phyloP scores from a whole-genome alignment of 208 protist genomes.

The Acanthamoeba culbertsoni region DNA sequence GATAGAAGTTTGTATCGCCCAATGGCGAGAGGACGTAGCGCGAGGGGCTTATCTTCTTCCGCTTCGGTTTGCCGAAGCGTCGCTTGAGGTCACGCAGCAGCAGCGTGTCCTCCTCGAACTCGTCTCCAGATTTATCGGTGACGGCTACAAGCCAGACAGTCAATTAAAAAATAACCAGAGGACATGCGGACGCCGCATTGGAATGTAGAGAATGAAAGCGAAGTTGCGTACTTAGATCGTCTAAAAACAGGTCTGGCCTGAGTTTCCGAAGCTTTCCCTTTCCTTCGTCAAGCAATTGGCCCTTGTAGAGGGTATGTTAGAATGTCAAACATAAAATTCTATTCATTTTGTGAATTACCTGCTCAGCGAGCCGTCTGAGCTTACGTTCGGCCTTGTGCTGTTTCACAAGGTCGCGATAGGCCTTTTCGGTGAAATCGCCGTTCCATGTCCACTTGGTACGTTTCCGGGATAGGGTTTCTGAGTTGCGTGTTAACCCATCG shows the following conservation, averaged over 20 bases:
- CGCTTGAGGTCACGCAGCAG: neutral
- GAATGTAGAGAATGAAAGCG: neutral
- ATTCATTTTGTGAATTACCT: neutral
- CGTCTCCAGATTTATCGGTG: neutral
- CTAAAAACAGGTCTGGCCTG: neutral
- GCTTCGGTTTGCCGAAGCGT: neutral
- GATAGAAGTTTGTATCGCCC: conserved; percentile 19
- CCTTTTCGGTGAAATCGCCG: neutral
- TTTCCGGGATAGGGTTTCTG: neutral
- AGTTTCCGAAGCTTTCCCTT: neutral
- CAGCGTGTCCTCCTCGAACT: neutral
- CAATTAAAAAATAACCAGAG: too few relatives aligned
- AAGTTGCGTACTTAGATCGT: neutral
- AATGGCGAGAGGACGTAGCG: neutral
- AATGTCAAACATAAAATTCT: neutral
- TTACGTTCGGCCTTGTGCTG: neutral
- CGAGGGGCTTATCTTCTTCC: neutral
- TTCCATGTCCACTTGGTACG: neutral
- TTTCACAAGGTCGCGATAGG: neutral
- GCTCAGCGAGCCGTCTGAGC: neutral
- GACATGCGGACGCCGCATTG: too few relatives aligned
- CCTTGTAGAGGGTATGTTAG: neutral
- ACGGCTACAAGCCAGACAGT: neutral
- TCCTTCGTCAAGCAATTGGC: neutral
- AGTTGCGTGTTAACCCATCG: too few relatives aligned